Conservation (phyloP, 768 basidiomycete genomes). For the Goffeauzyma gilvescens region DNA sequence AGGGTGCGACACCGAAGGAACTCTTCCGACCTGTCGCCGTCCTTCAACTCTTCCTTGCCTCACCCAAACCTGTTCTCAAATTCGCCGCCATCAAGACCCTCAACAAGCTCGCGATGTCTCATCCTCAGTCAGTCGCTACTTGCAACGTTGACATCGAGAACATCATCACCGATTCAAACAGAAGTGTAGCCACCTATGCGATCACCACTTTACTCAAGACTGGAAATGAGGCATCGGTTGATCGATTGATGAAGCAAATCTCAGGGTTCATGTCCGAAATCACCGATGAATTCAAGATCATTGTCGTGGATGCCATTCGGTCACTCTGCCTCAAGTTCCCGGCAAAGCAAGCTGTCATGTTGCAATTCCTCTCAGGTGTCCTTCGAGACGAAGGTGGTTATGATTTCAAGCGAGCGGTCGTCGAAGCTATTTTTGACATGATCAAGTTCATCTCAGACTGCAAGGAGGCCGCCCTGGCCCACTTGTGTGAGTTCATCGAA, state of each 20-base stretch:
- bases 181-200: constrained; percentile 92
- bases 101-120: constrained; percentile 64
- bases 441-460: constrained; percentile 90
- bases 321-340: constrained; percentile 98
- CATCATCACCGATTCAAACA: constrained; percentile 83
- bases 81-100: constrained; percentile 94
- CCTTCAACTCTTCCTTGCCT: constrained; percentile 84
- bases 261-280: constrained; percentile 98
- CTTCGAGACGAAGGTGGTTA: constrained; percentile 96
- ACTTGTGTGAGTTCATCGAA: constrained; percentile 98
- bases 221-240: constrained; percentile 95
- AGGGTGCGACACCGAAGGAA: constrained; percentile 55
- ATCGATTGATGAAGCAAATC: constrained; percentile 97
- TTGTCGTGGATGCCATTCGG: constrained; percentile 95
- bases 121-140: constrained; percentile 66
- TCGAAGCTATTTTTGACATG: constrained; percentile 99
- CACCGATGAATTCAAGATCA: constrained; percentile 99
- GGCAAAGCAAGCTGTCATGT: constrained; percentile 86
- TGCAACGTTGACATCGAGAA: constrained; percentile 96
- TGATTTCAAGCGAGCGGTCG: constrained; percentile 97
- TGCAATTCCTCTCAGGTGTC: constrained; percentile 87
- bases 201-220: constrained; percentile 99
- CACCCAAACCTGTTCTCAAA: constrained; percentile 83
- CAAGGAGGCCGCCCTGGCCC: constrained; percentile 92
- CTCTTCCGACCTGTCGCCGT: constrained; percentile 77